Conservation (phyloP, 148 eudicot species). For the Rhododendron griersonianum region DNA sequence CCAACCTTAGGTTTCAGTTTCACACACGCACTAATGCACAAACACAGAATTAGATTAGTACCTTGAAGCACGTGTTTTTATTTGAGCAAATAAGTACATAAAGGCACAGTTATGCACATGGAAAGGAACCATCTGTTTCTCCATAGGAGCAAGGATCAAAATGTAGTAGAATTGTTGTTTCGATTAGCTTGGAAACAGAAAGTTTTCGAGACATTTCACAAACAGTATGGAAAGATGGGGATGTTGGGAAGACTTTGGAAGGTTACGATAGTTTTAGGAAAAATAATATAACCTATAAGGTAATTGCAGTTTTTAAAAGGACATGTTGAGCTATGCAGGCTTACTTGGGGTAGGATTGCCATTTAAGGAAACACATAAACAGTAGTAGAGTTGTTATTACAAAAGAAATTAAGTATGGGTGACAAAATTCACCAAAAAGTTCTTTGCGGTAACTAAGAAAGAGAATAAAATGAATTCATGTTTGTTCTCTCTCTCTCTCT, state of each 20-base stretch:
- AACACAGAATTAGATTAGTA: neutral
- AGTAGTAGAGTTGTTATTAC: neutral
- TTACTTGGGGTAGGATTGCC: neutral
- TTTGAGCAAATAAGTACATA: neutral
- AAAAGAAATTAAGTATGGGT: neutral
- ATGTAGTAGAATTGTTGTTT: neutral
- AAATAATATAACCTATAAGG: neutral
- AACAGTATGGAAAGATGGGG: neutral
- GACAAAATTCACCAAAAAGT: neutral
- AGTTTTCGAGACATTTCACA: neutral
- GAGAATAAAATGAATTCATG: neutral
- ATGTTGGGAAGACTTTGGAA: neutral
- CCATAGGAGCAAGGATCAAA: neutral
- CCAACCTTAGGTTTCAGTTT: neutral
- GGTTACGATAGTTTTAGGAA: neutral
- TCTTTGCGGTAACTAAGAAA: neutral
- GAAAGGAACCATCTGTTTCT: neutral
- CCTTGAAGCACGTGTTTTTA: neutral
- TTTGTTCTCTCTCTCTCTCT: neutral
- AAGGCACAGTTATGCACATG: neutral
- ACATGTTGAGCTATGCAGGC: neutral
- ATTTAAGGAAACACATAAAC: neutral
- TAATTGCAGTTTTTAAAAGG: neutral
- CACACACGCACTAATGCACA: neutral
- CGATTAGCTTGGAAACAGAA: neutral